Base-by-base conservation (phyloP, 2,329 filamentous ascomycete genomes). In the Sporothrix sp. region DNA sequence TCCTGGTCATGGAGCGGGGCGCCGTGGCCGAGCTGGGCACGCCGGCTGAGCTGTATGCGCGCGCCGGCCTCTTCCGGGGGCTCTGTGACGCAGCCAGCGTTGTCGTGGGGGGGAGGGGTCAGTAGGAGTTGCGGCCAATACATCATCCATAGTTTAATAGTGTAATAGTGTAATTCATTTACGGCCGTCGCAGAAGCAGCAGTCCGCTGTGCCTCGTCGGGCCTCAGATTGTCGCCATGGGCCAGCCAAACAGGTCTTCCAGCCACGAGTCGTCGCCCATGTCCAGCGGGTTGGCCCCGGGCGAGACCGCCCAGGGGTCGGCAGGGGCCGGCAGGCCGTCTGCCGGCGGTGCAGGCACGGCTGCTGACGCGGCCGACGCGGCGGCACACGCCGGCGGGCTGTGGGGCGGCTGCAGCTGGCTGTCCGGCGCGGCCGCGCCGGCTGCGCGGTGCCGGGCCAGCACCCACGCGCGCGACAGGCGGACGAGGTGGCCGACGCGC, bases 1-100 rank as follows among this genome's bases (percentile, higher is more conserved):
- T 97, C 56, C 82, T 97, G 33, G 93, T 98, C 40, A 78, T 98
- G 9, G 88, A 96, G 63, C 84, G 85, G 66, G 93, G 93, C 33
- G 78, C 81, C 59, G 89, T 97, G 35, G 84, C 82, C 43, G 93
- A 98, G 66, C 97, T 95, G 67, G 46, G 20, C n/a, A 4, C 46
- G 8, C 33, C 46, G 10, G 3, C 37, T 4, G 36, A 49, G 35
- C 46, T 52, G 7, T 52, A 52, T 16, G 45, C 39, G 16, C 21
- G 35, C 20, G 30, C 39, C 28, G 39, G 46, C 21, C 18, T 50
- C 14, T 49, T 49, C 35, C 23, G 46, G 18, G 33, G 32, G 7
- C 39, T 52, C 8, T 52, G 46, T 28, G 46, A 49, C 25, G 46
- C 52, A 4, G 48, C 43, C 25, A 43, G 48, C 11, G n/a, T 48